Percentiles rank a stretch among this genome's conserved stretches.
Conservation (phyloP, 192 early-diverging fungal species). For the Radiomyces spectabilis region DNA sequence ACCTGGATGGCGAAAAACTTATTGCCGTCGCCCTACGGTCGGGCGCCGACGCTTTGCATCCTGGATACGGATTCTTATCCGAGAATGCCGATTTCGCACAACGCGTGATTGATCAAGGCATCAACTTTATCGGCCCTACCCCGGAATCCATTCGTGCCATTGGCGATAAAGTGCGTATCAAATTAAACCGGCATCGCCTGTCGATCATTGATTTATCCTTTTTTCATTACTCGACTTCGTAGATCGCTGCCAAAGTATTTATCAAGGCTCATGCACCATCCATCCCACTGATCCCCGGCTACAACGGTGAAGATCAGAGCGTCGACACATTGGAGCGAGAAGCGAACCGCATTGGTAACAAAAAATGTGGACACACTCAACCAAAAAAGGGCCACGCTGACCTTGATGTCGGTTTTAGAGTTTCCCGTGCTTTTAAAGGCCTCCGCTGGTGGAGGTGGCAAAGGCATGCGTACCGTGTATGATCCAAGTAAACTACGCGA, state of each 20-base stretch:
- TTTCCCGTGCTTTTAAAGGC: conserved; percentile 96
- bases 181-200: no score
- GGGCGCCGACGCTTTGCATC: conserved; percentile 80
- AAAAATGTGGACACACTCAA: no score
- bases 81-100: conserved; percentile 90
- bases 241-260: conserved; percentile 49
- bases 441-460: conserved; percentile 88
- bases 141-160: conserved; percentile 76
- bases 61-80: conserved; percentile 92
- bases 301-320: conserved; percentile 53
- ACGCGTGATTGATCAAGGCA: conserved; percentile 78
- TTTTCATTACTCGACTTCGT: neutral
- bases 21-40: conserved; percentile 76
- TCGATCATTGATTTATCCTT: neutral
- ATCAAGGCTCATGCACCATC: conserved; percentile 40
- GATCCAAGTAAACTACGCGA: conserved; percentile 14
- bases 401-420: no score
- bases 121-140: conserved; percentile 84
- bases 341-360: conserved; percentile 35
- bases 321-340: conserved; percentile 39
- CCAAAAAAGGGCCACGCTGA: no score
- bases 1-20: conserved; percentile 89
- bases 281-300: conserved; percentile 58
- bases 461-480: conserved; percentile 91
- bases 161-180: conserved; percentile 72